A percentile compares a stretch with the other conserved stretches of the same genome.
Evolutionary conservation across 306 rosid species (phyloP).

Genomic region (Delonix regia): DNA sequence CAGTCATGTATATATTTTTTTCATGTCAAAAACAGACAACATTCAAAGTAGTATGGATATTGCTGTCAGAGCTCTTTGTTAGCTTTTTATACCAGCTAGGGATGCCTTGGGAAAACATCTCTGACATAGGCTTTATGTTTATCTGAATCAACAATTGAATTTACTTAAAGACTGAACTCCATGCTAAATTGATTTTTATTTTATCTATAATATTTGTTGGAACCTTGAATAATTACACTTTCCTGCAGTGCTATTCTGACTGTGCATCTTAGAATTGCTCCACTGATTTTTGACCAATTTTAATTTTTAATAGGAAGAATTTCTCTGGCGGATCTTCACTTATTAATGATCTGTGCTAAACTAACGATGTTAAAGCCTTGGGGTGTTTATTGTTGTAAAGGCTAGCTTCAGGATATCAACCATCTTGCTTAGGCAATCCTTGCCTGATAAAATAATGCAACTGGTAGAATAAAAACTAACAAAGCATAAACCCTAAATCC

Average conservation of each 20-base stretch:
- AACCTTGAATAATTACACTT: conserved; percentile 23
- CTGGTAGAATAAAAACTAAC: conserved; percentile 14
- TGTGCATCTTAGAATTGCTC: neutral
- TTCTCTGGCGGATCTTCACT: conserved; percentile 6
- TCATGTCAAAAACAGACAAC: neutral
- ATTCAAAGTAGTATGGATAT: neutral
- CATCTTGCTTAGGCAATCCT: conserved; percentile 19
- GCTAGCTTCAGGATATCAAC: conserved; percentile 26
- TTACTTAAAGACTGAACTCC: neutral
- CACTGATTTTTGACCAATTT: neutral
- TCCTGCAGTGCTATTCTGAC: neutral
- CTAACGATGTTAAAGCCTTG: neutral
- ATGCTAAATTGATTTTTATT: neutral
- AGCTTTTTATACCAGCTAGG: neutral
- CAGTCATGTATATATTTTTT: neutral
- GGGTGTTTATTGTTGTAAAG: neutral
- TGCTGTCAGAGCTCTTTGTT: neutral
- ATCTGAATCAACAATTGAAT: neutral
- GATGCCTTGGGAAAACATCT: conserved; percentile 16
- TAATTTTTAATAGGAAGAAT: neutral
- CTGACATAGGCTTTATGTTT: neutral
- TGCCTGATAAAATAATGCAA: neutral
- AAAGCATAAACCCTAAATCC: neutral
- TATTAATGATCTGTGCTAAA: neutral
- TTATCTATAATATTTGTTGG: neutral